Base-by-base conservation (phyloP, 2,329 filamentous ascomycete genomes). In the Daldinia sp. region DNA sequence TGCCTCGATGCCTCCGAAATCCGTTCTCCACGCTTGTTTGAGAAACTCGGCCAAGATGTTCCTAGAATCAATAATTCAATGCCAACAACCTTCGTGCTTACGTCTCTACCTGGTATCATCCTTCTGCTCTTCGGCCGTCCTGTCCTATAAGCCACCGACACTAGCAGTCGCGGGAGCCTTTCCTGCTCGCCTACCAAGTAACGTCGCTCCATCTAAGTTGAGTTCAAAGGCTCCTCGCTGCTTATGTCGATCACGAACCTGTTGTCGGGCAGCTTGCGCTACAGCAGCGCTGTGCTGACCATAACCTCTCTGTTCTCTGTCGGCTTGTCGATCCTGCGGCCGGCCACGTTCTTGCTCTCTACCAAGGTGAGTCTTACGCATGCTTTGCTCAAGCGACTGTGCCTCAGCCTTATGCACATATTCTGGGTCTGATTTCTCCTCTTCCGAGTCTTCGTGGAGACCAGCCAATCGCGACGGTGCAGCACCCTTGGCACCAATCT, bases 181-280 rank as follows among this genome's bases (percentile, higher is more conserved):
- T 74, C 86, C 84, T 23, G 83, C 84, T 66, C 89, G 82, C 74
- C 94, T 89, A 35, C 94, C 94, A 4, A 99, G 84, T 58, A 99
- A 81, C 1, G 94, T 98, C 0, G 96, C 93, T 63, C 96, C 96
- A 72, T 97, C 93, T 41, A 99, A 83, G 77, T 90, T 98, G 53
- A 99, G 87, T 81, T 99, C 96, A 73, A 99, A 99, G 0, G 92
- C 90, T 35, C 93, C 94, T 80, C 91, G 92, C 73, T 92, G 89
- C 70, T 85, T 87, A 64, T 89, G 87, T 35, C 88, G 85, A 50
- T 90, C 89, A 44, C 85, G 82, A 4, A 96, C 93, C 76, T 93
- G 93, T 76, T 93, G 90, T 74, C 92, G 91, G 3, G 93, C 94
- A 0, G 94, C 94, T 0, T 92, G 91, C 0, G 94, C 93, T 0